Evolutionary conservation across 306 rosid species (phyloP).

Genomic region (Ochetophila trinervis): DNA sequence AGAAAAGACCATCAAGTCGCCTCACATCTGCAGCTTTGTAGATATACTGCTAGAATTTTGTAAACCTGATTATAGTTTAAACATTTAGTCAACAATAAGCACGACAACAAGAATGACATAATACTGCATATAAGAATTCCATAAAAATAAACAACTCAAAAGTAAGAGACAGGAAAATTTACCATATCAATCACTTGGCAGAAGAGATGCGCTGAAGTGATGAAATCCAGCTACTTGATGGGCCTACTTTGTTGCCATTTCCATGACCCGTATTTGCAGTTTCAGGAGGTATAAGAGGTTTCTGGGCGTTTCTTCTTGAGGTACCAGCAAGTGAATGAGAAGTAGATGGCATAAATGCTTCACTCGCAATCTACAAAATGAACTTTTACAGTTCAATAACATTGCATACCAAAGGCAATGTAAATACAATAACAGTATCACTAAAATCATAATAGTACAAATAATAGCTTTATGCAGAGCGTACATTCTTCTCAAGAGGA

Average conservation of each 20-base stretch:
- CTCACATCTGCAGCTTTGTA: conserved; percentile 38
- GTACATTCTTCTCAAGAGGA: conserved; percentile 71
- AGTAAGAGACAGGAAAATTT: conserved; percentile 24
- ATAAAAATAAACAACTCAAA: conserved; percentile 11
- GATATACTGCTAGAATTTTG: conserved; percentile 32
- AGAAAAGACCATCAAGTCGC: conserved; percentile 36
- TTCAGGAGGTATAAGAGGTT: conserved; percentile 54
- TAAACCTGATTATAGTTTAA: conserved; percentile 38
- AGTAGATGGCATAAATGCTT: conserved; percentile 52
- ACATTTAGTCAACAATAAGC: conserved; percentile 31
- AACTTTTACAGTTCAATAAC: conserved; percentile 16
- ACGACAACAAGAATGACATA: not conserved
- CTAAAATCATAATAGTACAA: not conserved
- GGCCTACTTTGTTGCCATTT: conserved; percentile 59
- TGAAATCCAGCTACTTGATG: conserved; percentile 89
- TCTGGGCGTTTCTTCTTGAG: conserved; percentile 57
- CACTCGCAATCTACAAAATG: conserved; percentile 54
- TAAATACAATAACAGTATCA: not conserved
- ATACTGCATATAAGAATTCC: not conserved
- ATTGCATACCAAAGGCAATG: not conserved
- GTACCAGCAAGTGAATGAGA: conserved; percentile 50
- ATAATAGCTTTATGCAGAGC: not conserved
- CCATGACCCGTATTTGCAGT: conserved; percentile 49
- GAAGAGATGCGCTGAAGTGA: conserved; percentile 78
- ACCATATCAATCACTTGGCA: conserved; percentile 59